phyloP scores from a whole-genome alignment of 345 rosid species.

The Populus tremula region DNA sequence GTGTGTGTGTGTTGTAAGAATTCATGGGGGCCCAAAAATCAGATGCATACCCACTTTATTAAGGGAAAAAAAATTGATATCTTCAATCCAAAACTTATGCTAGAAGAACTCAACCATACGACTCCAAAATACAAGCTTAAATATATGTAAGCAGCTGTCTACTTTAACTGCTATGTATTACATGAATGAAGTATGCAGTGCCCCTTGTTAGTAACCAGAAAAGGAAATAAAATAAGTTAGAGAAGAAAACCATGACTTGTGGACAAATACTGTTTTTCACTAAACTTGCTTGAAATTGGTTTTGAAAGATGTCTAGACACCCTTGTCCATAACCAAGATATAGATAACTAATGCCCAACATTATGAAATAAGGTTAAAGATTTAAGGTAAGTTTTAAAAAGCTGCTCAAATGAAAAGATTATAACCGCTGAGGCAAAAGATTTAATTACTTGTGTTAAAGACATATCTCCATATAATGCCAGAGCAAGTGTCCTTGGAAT shows the following conservation, averaged over 20 bases:
- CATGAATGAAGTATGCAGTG: too few species aligned
- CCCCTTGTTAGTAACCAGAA: too few species aligned
- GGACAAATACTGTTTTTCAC: too few species aligned
- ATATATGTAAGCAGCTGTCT: too few species aligned
- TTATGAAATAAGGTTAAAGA: neutral
- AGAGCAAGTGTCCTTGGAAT: constrained; percentile 93
- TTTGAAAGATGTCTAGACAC: too few species aligned
- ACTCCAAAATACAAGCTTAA: neutral
- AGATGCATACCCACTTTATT: neutral
- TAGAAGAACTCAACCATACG: neutral
- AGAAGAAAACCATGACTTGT: too few species aligned
- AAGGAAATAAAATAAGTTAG: too few species aligned
- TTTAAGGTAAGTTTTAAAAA: neutral
- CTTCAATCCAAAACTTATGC: neutral
- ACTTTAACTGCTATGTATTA: too few species aligned
- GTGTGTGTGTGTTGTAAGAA: neutral
- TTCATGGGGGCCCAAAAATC: neutral
- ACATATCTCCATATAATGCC: constrained; percentile 88
- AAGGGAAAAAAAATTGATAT: neutral
- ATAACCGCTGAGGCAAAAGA: constrained; percentile 3
- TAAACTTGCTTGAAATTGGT: too few species aligned
- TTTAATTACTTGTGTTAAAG: constrained; percentile 74
- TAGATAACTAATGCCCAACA: neutral
- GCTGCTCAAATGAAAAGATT: constrained; percentile 1
- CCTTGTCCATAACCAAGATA: neutral